These are phyloP conservation scores for Trypanosoma lewisi DNA, from an alignment of 208 protist genomes.

Conservation along the genomic window DNA sequence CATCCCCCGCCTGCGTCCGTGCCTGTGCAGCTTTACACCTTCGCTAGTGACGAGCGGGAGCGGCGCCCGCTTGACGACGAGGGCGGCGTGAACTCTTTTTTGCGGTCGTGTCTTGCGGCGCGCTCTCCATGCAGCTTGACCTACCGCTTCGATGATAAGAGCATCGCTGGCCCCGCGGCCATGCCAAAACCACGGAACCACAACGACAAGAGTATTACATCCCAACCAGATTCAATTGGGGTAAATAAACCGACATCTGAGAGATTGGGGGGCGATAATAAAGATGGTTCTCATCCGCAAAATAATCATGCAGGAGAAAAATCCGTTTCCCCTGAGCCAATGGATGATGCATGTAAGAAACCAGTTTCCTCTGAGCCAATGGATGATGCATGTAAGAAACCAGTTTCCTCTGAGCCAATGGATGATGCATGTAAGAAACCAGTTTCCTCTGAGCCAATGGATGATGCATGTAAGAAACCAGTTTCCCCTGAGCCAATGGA, in stretches of 20 bases:
- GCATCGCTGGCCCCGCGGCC: not conserved
- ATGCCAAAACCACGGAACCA: not conserved
- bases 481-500: too few relatives aligned
- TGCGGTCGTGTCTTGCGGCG: slow-evolving; percentile 2
- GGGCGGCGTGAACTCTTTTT: not conserved
- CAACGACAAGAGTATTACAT: too few relatives aligned
- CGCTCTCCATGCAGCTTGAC: slow-evolving; percentile 12
- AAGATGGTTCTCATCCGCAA: too few relatives aligned
- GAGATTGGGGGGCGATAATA: too few relatives aligned
- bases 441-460: not conserved
- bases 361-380: not conserved
- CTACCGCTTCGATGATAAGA: slow-evolving; percentile 9
- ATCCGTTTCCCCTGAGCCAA: not conserved
- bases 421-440: not conserved
- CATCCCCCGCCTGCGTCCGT: not conserved
- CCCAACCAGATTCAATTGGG: too few relatives aligned
- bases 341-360: not conserved
- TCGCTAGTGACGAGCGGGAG: not conserved
- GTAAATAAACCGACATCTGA: too few relatives aligned
- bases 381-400: not conserved
- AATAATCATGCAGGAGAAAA: not conserved
- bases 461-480: too few relatives aligned
- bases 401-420: not conserved
- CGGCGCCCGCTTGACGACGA: not conserved
- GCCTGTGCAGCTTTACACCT: slow-evolving; percentile 6